phyloP scores from a whole-genome alignment of 108 stramenopile species.

The Pseudonitzschia multiseries region DNA sequence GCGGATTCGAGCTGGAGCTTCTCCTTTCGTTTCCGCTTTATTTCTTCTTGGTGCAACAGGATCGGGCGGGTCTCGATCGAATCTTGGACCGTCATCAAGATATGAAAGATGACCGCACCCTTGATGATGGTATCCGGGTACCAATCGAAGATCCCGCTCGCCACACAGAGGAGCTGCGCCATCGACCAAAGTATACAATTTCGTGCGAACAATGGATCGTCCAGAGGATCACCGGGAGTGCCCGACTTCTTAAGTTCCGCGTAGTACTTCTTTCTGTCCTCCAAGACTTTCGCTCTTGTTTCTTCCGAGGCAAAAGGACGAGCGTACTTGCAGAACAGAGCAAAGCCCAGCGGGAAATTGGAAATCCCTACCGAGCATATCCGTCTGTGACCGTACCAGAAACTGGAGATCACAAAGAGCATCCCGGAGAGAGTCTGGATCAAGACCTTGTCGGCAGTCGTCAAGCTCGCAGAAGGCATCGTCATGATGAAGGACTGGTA shows the following conservation, averaged over 20 bases:
- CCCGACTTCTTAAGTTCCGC: not conserved
- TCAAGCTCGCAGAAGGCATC: constrained; percentile 5
- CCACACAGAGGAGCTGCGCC: not conserved
- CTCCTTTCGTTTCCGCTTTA: not conserved
- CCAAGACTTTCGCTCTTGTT: not conserved
- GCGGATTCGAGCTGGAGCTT: not conserved
- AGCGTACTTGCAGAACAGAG: constrained; percentile 10
- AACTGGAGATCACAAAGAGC: not conserved
- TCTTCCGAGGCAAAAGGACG: constrained; percentile 3
- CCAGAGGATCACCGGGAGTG: not conserved
- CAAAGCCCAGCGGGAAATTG: constrained; percentile 11
- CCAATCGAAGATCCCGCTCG: constrained; percentile 11
- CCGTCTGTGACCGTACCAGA: constrained; percentile 2
- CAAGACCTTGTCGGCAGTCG: not conserved
- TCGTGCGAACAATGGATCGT: not conserved
- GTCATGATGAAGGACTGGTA: not conserved
- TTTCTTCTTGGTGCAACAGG: not conserved
- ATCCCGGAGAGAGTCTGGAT: not conserved
- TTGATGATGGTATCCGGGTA: not conserved
- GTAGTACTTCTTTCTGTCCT: not conserved
- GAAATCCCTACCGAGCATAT: constrained; percentile 3
- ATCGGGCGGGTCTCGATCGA: constrained; percentile 1
- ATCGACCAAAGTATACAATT: not conserved
- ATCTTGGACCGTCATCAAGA: not conserved
- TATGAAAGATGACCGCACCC: constrained; percentile 4